Conservation (phyloP, 306 rosid species). For the Castanopsis chinensis region DNA sequence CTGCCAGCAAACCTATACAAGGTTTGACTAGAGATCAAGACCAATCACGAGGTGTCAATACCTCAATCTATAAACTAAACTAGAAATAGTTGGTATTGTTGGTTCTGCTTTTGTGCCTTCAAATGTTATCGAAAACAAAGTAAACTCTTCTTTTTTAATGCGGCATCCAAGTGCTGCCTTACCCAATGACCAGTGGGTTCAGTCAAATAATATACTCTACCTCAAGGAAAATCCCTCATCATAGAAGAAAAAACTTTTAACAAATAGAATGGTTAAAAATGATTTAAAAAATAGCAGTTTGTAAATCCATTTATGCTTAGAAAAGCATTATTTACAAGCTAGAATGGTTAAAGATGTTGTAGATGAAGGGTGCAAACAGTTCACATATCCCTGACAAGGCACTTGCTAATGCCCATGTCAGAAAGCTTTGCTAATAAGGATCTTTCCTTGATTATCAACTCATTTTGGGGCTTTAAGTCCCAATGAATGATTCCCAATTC, state of each 20-base stretch:
- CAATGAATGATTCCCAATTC: constrained; percentile 84
- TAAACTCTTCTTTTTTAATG: background rate
- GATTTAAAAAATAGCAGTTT: background rate
- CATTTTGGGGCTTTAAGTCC: constrained; percentile 91
- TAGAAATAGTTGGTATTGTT: too few species aligned
- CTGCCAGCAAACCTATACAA: background rate
- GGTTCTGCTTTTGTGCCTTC: too few species aligned
- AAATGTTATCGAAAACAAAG: background rate
- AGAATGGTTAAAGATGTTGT: background rate
- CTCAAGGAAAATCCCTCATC: background rate
- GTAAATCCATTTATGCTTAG: too few species aligned
- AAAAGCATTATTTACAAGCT: background rate
- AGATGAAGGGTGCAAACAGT: background rate
- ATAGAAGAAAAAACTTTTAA: too few species aligned
- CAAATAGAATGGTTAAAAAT: too few species aligned
- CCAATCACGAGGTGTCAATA: background rate
- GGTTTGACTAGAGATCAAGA: background rate
- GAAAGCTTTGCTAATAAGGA: constrained; percentile 69
- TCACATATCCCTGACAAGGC: constrained; percentile 56
- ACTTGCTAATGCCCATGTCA: constrained; percentile 19
- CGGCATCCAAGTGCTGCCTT: background rate
- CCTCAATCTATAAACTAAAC: too few species aligned
- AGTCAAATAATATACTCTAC: background rate
- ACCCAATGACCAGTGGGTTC: background rate
- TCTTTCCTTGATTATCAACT: constrained; percentile 61